Evolutionary conservation across 192 early-diverging fungal genomes (phyloP).

Genomic region (Allomyces macrogynus): DNA sequence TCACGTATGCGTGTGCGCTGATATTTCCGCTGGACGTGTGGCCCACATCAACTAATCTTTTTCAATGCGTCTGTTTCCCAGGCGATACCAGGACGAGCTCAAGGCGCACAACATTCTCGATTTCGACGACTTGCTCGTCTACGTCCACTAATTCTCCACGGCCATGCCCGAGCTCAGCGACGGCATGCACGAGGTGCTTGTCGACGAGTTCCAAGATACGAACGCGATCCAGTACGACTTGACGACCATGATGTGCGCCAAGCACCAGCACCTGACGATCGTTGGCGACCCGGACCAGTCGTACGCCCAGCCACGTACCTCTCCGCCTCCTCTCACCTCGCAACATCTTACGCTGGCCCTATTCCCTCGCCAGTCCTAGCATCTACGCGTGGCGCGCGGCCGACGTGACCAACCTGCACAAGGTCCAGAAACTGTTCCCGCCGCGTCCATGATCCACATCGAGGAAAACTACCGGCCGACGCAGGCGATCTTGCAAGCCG

Average conservation of each 20-base stretch:
- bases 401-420: neutral
- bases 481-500: neutral
- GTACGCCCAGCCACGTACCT: too few species aligned
- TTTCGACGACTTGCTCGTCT: neutral
- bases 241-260: neutral
- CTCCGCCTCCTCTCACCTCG: too few species aligned
- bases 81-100: neutral
- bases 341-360: too few species aligned
- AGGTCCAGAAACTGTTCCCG: neutral
- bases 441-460: neutral
- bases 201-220: constrained; percentile 4
- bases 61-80: neutral
- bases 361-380: too few species aligned
- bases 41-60: neutral
- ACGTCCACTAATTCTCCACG: neutral
- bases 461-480: neutral
- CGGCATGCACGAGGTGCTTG: neutral
- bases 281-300: neutral
- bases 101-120: neutral
- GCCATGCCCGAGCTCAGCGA: neutral
- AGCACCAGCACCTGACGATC: neutral
- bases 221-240: neutral
- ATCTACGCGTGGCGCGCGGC: neutral
- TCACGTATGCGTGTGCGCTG: too few species aligned
- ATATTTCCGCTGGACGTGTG: too few species aligned